Evolutionary conservation across 2,329 filamentous ascomycete genomes (phyloP).

Genomic region (Venturia effusa): DNA sequence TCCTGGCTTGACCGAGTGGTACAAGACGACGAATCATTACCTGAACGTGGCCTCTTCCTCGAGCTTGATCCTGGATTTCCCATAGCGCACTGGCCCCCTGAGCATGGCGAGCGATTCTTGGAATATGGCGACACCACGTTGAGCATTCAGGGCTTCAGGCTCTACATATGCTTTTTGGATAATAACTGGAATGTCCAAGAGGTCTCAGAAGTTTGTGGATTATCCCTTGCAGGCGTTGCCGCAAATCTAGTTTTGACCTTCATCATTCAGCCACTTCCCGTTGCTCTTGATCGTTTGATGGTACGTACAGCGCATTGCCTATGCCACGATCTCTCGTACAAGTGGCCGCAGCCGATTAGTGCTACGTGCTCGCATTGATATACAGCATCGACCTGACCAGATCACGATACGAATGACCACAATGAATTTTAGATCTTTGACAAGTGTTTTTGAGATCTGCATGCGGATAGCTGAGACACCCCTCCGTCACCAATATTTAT

Average conservation of each 20-base stretch:
- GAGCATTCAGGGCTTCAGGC: neutral
- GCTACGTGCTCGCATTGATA: neutral
- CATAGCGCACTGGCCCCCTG: conserved; percentile 1
- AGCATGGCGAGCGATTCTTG: neutral
- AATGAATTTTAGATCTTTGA: neutral
- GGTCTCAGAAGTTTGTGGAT: neutral
- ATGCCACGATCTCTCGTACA: neutral
- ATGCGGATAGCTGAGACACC: neutral
- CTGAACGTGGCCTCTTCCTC: neutral
- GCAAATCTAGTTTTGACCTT: neutral
- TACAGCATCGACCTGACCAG: neutral
- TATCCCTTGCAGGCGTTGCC: neutral
- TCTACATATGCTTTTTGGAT: neutral
- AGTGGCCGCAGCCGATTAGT: neutral
- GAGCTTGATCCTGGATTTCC: neutral
- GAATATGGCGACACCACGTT: neutral
- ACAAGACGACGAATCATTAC: neutral
- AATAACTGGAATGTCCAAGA: neutral
- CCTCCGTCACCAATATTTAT: neutral
- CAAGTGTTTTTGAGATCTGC: neutral
- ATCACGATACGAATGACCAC: neutral
- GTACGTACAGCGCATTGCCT: neutral
- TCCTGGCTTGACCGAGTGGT: neutral
- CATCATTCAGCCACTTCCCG: neutral
- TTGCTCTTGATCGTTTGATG: neutral